phyloP scores from a whole-genome alignment of 352 stramenopile genomes.

The Phytophthora chlamydospora region DNA sequence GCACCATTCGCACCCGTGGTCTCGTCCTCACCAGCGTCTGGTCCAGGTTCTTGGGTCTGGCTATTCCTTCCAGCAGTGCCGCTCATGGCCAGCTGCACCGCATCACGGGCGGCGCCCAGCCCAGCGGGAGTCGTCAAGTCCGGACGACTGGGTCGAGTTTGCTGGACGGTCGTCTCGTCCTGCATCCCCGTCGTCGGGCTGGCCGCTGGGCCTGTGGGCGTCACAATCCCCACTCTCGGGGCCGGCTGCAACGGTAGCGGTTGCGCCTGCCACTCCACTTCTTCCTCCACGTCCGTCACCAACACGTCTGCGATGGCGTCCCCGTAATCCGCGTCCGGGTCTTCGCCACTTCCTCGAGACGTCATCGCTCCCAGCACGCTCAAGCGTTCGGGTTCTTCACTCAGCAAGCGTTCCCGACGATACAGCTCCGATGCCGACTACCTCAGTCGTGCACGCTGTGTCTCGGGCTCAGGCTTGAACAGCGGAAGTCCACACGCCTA shows the following conservation, averaged over 20 bases:
- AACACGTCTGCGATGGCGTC: not conserved
- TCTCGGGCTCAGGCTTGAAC: no score
- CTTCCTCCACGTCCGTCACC: not conserved
- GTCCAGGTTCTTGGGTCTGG: not conserved
- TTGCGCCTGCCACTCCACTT: not conserved
- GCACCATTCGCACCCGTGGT: no score
- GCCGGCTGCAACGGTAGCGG: not conserved
- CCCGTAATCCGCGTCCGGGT: not conserved
- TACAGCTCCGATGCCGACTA: no score
- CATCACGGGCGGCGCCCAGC: not conserved
- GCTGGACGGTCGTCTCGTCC: not conserved
- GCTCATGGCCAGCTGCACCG: not conserved
- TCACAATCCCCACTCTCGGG: not conserved
- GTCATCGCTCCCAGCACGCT: no score
- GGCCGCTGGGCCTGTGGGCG: not conserved
- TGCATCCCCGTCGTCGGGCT: not conserved
- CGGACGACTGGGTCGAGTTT: not conserved
- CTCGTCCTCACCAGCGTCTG: no score
- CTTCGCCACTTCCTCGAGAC: no score
- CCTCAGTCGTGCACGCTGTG: no score
- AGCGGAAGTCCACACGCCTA: no score
- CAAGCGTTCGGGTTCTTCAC: no score
- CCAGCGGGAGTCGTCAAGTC: conserved; percentile 3
- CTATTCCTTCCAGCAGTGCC: not conserved
- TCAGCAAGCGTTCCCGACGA: no score